These are phyloP conservation scores for Krasilnikovozyma curviuscula DNA, from an alignment of 768 basidiomycete species.

Conservation along the genomic window DNA sequence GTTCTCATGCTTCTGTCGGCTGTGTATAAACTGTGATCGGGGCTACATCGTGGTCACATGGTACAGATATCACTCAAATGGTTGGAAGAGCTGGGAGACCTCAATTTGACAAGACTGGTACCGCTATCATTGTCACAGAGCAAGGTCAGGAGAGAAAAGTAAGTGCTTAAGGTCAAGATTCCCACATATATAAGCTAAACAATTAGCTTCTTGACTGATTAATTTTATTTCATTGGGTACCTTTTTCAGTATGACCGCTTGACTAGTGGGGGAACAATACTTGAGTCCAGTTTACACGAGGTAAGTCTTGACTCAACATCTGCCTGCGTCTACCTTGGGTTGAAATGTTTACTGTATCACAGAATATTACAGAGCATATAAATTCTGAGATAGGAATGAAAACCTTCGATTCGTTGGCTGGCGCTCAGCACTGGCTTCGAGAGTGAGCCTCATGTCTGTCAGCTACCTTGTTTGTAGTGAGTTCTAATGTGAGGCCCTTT, in stretches of 20 bases:
- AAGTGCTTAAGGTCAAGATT: no score
- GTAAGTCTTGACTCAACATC: slow-evolving; percentile 7
- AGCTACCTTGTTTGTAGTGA: no score
- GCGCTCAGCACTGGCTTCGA: slow-evolving; percentile 54
- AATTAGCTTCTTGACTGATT: no score
- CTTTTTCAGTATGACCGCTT: slow-evolving; percentile 3
- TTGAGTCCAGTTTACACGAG: slow-evolving; percentile 45
- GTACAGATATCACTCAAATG: slow-evolving; percentile 39
- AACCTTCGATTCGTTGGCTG: slow-evolving; percentile 50
- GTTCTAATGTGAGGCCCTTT: slow-evolving; percentile 24
- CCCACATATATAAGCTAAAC: no score
- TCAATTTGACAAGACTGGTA: slow-evolving; percentile 65
- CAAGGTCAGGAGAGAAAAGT: slow-evolving; percentile 48
- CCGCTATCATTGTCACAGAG: slow-evolving; percentile 68
- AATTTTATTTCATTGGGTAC: no score
- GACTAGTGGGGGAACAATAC: slow-evolving; percentile 39
- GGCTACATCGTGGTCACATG: not conserved
- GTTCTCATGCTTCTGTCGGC: slow-evolving; percentile 29
- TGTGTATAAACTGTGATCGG: not conserved
- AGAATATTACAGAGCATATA: slow-evolving; percentile 68
- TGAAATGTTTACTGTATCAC: slow-evolving; percentile 35
- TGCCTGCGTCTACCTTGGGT: not conserved
- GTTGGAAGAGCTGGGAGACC: slow-evolving; percentile 87
- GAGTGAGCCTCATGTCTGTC: slow-evolving; percentile 16
- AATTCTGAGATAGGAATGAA: slow-evolving; percentile 82